A percentile compares a stretch with the other conserved stretches of the same genome.
Evolutionary conservation across 2,329 filamentous ascomycete species (phyloP).

Genomic region (Beauveria caledonica): DNA sequence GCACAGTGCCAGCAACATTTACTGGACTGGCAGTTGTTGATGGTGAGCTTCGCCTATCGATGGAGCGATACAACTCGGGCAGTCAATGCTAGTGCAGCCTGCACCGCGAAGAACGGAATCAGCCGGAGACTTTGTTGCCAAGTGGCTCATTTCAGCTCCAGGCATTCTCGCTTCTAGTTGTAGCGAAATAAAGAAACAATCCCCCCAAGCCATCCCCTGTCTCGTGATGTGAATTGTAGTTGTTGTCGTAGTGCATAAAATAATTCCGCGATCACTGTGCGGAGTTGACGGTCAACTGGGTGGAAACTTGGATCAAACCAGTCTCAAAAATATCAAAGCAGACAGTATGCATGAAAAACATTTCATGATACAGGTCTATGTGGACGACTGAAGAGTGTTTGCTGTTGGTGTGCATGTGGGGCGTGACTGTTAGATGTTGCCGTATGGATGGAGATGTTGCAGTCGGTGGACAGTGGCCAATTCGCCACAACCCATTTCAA

Average conservation of each 20-base stretch:
- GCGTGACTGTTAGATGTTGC: not conserved
- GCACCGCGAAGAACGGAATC: not conserved
- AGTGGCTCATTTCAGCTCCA: not conserved
- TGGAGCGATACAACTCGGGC: slow-evolving; percentile 10
- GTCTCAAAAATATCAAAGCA: not conserved
- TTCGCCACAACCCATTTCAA: not conserved
- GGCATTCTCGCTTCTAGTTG: slow-evolving; percentile 1
- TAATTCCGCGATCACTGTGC: not conserved
- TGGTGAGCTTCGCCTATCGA: not conserved
- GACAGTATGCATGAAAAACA: not conserved
- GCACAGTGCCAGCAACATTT: not conserved
- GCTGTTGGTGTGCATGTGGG: not conserved
- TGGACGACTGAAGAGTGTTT: not conserved
- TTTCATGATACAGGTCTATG: not conserved
- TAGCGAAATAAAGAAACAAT: slow-evolving; percentile 9
- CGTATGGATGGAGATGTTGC: not conserved
- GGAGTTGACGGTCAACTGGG: not conserved
- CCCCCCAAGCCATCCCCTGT: not conserved
- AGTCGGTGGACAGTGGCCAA: not conserved
- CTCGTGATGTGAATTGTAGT: not conserved
- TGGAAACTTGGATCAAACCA: not conserved
- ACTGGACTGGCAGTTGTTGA: not conserved
- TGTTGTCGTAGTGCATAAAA: not conserved
- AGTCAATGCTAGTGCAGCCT: slow-evolving; percentile 11
- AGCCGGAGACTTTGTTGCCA: not conserved